Conservation (phyloP, 352 stramenopile species). For the Pythium volutum region DNA sequence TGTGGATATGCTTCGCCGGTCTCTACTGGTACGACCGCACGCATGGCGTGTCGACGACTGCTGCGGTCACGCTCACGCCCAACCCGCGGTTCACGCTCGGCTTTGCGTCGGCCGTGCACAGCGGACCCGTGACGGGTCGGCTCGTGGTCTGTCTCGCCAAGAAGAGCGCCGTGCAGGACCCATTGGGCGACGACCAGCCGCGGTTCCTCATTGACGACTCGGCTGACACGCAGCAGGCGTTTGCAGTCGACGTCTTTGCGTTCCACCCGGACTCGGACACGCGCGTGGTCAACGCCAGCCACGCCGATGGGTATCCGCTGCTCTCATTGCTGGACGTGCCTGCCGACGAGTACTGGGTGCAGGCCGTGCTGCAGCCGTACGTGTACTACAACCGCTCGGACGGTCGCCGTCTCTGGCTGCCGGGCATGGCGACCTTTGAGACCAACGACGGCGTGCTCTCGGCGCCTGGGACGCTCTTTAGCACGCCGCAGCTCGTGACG, state of each 20-base stretch:
- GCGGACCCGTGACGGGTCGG: conserved; percentile 43
- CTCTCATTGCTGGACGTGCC: conserved; percentile 40
- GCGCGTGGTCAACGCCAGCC: conserved; percentile 43
- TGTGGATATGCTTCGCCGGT: conserved; percentile 16
- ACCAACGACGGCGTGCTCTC: conserved; percentile 50
- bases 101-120: conserved; percentile 32
- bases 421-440: conserved; percentile 55
- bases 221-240: conserved; percentile 50
- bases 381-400: conserved; percentile 65
- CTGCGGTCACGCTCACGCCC: conserved; percentile 1
- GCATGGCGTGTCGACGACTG: background rate
- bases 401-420: conserved; percentile 40
- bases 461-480: conserved; percentile 60
- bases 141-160: conserved; percentile 60
- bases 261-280: conserved; percentile 35
- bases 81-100: conserved; percentile 38
- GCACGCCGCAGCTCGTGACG: conserved; percentile 40
- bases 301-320: conserved; percentile 46
- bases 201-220: conserved; percentile 50
- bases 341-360: conserved; percentile 58
- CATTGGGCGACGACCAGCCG: conserved; percentile 48
- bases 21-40: conserved; percentile 19
- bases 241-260: conserved; percentile 57
- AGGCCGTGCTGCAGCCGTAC: conserved; percentile 60
- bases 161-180: conserved; percentile 39